Conservation (phyloP, 768 basidiomycete species). For the Panus rudis region DNA sequence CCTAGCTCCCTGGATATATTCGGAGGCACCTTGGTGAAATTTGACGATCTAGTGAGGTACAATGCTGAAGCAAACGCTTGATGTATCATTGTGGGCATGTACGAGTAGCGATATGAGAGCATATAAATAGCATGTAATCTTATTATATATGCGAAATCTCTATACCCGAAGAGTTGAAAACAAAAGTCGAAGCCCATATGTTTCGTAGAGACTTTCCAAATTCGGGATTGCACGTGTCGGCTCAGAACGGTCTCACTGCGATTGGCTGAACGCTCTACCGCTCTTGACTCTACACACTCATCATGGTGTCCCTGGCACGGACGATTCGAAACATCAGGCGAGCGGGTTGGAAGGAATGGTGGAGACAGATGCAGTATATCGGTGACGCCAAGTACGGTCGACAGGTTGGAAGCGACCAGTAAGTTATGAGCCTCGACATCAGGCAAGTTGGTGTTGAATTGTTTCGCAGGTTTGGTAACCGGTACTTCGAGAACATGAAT, state of each 20-base stretch:
- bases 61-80: constrained; percentile 10
- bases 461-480: constrained; percentile 75
- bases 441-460: not conserved
- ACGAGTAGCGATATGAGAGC: too few species aligned
- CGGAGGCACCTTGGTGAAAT: constrained; percentile 56
- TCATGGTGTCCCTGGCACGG: constrained; percentile 68
- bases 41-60: constrained; percentile 42
- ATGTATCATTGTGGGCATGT: too few species aligned
- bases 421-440: constrained; percentile 33
- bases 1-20: constrained; percentile 62
- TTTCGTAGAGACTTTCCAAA: too few species aligned
- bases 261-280: too few species aligned
- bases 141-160: too few species aligned
- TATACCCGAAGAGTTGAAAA: too few species aligned
- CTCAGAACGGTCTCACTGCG: too few species aligned
- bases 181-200: too few species aligned
- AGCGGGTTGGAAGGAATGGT: constrained; percentile 81
- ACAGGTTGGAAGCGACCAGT: constrained; percentile 78
- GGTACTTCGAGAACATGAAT: constrained; percentile 89
- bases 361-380: constrained; percentile 87
- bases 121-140: too few species aligned
- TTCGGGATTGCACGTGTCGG: too few species aligned
- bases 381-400: constrained; percentile 88
- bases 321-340: constrained; percentile 71
- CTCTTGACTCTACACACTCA: constrained; percentile 2